A percentile compares a stretch with the other conserved stretches of the same genome.
Conservation (phyloP, 176 grass and related monocot species). For the Triticum timopheevii region DNA sequence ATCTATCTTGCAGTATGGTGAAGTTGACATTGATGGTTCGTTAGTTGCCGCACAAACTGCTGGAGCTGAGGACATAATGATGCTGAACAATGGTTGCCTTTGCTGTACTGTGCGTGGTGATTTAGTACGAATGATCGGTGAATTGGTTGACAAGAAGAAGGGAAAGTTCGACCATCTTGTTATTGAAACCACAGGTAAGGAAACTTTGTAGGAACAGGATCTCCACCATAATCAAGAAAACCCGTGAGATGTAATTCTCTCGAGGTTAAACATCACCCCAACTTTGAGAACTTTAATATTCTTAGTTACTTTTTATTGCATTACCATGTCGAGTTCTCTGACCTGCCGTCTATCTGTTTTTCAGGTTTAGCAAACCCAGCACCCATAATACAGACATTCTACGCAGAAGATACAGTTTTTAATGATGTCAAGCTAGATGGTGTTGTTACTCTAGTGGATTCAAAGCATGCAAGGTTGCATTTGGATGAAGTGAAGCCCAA, state of each 20-base stretch:
- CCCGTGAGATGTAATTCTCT: background rate
- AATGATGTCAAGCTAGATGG: slow-evolving; percentile 96
- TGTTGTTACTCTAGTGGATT: slow-evolving; percentile 98
- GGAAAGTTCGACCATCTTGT: slow-evolving; percentile 94
- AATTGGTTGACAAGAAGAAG: slow-evolving; percentile 93
- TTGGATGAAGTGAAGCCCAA: slow-evolving; percentile 94
- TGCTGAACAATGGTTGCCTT: slow-evolving; percentile 99
- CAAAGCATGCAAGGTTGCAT: slow-evolving; percentile 81
- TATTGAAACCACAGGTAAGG: slow-evolving; percentile 92
- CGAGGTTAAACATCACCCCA: background rate
- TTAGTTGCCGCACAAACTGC: slow-evolving; percentile 85
- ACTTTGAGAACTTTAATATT: background rate
- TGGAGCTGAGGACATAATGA: slow-evolving; percentile 93
- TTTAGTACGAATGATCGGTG: slow-evolving; percentile 95
- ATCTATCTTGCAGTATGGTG: slow-evolving; percentile 72
- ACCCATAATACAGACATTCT: slow-evolving; percentile 98
- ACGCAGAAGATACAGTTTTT: slow-evolving; percentile 88
- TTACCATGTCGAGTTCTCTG: background rate
- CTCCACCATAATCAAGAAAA: background rate
- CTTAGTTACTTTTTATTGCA: slow-evolving; percentile 4
- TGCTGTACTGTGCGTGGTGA: slow-evolving; percentile 98
- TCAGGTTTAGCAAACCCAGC: slow-evolving; percentile 92
- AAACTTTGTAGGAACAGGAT: background rate
- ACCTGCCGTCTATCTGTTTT: slow-evolving; percentile 3
- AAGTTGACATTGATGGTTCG: slow-evolving; percentile 93